Conservation (phyloP, 1,139 yeast species). For the Geotrichum reessii region DNA sequence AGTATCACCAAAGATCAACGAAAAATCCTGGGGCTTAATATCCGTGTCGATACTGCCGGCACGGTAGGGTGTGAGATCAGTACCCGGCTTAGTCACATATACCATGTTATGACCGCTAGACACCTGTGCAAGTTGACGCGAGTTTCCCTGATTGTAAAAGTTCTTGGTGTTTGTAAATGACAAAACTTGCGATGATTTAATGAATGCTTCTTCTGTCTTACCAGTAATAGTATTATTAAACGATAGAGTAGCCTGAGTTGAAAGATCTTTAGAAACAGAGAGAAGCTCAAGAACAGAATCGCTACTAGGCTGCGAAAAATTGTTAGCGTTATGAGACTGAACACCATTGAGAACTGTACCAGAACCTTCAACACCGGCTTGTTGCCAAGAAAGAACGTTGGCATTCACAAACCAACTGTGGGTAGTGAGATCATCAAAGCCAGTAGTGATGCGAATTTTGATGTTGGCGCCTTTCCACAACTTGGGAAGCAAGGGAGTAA, state of each 20-base stretch:
- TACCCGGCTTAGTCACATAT: conserved; percentile 8
- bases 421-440: conserved; percentile 40
- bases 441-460: conserved; percentile 48
- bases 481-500: conserved; percentile 59
- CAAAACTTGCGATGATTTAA: conserved; percentile 13
- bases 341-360: conserved; percentile 21
- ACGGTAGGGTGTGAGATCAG: neutral
- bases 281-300: conserved; percentile 7
- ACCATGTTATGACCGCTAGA: conserved; percentile 13
- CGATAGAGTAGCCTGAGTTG: conserved; percentile 14
- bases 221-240: conserved; percentile 1
- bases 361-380: conserved; percentile 26
- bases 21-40: conserved; percentile 8
- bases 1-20: conserved; percentile 10
- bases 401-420: conserved; percentile 65
- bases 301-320: neutral
- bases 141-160: conserved; percentile 2
- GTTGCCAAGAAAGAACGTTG: conserved; percentile 58
- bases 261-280: conserved; percentile 12
- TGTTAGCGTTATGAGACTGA: conserved; percentile 3
- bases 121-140: conserved; percentile 10
- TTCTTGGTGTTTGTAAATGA: conserved; percentile 14
- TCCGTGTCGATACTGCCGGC: conserved; percentile 1
- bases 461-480: conserved; percentile 44
- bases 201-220: conserved; percentile 7